Evolutionary conservation across 495 filamentous ascomycete genomes (phyloP).

Genomic region (Patellaria atrata): DNA sequence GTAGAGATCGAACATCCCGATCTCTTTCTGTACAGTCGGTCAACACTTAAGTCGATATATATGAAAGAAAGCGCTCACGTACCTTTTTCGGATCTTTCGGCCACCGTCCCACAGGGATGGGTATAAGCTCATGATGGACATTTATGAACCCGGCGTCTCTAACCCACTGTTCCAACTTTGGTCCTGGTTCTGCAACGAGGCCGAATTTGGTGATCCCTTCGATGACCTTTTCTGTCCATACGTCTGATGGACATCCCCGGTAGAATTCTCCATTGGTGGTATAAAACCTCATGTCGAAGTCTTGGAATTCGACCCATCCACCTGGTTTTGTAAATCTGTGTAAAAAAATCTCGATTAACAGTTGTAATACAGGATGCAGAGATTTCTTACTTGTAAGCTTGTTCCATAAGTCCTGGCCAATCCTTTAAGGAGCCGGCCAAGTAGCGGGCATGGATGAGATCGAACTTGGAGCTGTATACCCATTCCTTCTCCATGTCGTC

Average conservation of each 20-base stretch:
- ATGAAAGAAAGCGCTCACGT: background rate
- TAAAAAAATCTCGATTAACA: background rate
- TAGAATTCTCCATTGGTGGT: constrained; percentile 34
- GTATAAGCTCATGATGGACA: constrained; percentile 19
- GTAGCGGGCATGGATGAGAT: constrained; percentile 42
- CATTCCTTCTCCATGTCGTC: constrained; percentile 35
- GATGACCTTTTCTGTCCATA: constrained; percentile 21
- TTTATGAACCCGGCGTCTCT: constrained; percentile 26
- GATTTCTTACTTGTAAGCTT: constrained; percentile 21
- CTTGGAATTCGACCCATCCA: constrained; percentile 41
- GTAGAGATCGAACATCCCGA: constrained; percentile 18
- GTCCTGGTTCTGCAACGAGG: constrained; percentile 15
- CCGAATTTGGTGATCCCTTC: constrained; percentile 8
- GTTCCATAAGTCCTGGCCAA: constrained; percentile 25
- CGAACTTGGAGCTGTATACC: constrained; percentile 32
- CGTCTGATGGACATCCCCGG: constrained; percentile 19
- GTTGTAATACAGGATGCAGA: background rate
- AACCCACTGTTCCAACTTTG: constrained; percentile 16
- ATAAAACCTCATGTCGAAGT: constrained; percentile 27
- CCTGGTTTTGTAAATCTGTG: constrained; percentile 31
- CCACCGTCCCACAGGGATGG: constrained; percentile 21
- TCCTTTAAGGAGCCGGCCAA: constrained; percentile 36
- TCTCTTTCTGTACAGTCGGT: constrained; percentile 10
- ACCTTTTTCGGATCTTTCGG: constrained; percentile 19
- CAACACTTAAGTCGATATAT: background rate